Evolutionary conservation across 495 filamentous ascomycete genomes (phyloP).

Genomic region (Aspergillus affinis): DNA sequence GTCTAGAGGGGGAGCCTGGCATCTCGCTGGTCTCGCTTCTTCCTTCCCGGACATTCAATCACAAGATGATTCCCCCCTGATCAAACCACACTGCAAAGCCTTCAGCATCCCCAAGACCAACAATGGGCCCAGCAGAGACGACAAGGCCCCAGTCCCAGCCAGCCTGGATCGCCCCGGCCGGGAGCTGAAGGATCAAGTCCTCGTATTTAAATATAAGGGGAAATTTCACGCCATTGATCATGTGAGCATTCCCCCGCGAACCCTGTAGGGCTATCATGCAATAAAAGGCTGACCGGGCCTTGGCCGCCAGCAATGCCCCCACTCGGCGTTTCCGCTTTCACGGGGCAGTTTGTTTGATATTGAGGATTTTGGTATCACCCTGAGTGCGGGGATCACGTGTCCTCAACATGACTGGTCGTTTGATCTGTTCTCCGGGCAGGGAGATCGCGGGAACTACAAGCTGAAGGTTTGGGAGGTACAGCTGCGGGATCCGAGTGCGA

Average conservation of each 20-base stretch:
- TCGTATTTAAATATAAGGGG: conserved; percentile 57
- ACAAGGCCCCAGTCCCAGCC: conserved; percentile 29
- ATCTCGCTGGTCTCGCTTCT: conserved; percentile 46
- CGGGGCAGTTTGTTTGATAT: conserved; percentile 59
- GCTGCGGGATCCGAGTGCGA: conserved; percentile 46
- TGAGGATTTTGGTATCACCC: conserved; percentile 56
- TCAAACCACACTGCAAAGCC: conserved; percentile 52
- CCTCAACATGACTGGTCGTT: conserved; percentile 64
- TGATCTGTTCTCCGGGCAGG: conserved; percentile 55
- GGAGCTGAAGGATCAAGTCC: conserved; percentile 55
- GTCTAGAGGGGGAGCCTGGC: conserved; percentile 25
- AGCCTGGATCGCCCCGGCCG: conserved; percentile 40
- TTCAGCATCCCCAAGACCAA: conserved; percentile 49
- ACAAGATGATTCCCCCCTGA: conserved; percentile 32
- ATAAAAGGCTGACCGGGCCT: conserved; percentile 12
- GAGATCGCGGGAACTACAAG: conserved; percentile 57
- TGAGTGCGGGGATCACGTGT: conserved; percentile 54
- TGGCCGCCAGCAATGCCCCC: conserved; percentile 55
- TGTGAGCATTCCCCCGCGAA: conserved; percentile 37
- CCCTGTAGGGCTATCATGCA: no score
- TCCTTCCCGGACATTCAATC: conserved; percentile 49
- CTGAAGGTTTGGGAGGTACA: conserved; percentile 61
- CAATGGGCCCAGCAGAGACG: background rate
- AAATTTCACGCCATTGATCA: conserved; percentile 61
- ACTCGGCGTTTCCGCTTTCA: conserved; percentile 57